Evolutionary conservation across 768 basidiomycete genomes (phyloP).

Genomic region (Agaricus subrufescens): DNA sequence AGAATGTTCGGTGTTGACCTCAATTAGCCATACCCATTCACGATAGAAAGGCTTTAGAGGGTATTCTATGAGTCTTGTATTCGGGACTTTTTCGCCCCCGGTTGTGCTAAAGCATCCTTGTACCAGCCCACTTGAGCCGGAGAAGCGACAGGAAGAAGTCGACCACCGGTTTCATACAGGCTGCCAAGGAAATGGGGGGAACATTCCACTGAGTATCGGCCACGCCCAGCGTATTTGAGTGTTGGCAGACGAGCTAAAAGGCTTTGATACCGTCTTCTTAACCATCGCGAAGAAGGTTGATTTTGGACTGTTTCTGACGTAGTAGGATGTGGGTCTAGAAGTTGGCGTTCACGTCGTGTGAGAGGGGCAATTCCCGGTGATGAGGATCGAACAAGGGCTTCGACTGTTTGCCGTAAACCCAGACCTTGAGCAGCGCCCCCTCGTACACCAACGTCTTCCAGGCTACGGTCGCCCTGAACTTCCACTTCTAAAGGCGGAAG

Average conservation of each 20-base stretch:
- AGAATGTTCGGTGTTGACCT: not conserved
- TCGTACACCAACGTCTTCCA: constrained; percentile 8
- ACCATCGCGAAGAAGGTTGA: constrained; percentile 39
- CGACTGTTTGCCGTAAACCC: constrained; percentile 40
- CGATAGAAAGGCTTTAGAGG: not conserved
- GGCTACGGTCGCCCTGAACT: constrained; percentile 13
- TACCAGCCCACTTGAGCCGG: constrained; percentile 31
- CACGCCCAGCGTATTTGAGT: constrained; percentile 30
- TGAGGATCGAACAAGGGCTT: constrained; percentile 35
- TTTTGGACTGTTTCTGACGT: not conserved
- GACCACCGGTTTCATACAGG: constrained; percentile 17
- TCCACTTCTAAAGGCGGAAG: constrained; percentile 54
- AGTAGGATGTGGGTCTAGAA: not conserved
- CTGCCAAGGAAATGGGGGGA: constrained; percentile 25
- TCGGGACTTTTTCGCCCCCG: not conserved
- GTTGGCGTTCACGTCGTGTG: constrained; percentile 30
- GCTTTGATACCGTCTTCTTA: constrained; percentile 50
- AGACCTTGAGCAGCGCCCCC: constrained; percentile 16
- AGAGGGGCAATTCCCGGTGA: constrained; percentile 18
- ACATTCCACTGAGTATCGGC: constrained; percentile 25
- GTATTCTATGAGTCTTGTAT: not conserved
- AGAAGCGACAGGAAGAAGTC: constrained; percentile 24
- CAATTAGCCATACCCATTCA: not conserved
- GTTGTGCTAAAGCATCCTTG: constrained; percentile 5
- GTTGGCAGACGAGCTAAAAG: constrained; percentile 61